Conservation (phyloP, 2,329 filamentous ascomycete genomes). For the Teratosphaeriaceae sp. region DNA sequence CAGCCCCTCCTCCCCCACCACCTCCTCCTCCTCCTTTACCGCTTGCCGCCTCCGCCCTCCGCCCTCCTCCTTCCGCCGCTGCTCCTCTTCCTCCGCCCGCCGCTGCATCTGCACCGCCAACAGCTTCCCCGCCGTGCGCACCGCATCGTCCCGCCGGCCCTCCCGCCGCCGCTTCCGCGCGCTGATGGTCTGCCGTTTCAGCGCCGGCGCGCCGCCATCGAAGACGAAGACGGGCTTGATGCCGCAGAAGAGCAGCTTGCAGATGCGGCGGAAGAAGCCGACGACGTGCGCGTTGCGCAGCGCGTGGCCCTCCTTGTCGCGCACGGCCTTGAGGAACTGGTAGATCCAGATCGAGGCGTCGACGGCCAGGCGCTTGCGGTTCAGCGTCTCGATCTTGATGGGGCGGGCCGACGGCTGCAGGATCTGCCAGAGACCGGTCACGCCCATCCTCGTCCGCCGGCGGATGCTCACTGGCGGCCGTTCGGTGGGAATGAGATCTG, state of each 20-base stretch:
- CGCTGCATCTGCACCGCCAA: slow-evolving; percentile 92
- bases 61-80: slow-evolving; percentile 50
- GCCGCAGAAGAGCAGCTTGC: slow-evolving; percentile 93
- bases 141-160: slow-evolving; percentile 86
- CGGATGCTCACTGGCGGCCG: neutral
- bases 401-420: slow-evolving; percentile 91
- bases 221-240: slow-evolving; percentile 98
- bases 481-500: neutral
- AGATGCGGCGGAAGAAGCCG: slow-evolving; percentile 96
- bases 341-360: slow-evolving; percentile 99
- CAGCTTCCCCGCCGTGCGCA: slow-evolving; percentile 81
- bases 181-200: slow-evolving; percentile 88
- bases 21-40: slow-evolving; percentile 44
- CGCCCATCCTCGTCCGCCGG: slow-evolving; percentile 62
- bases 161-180: slow-evolving; percentile 73
- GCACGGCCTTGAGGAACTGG: slow-evolving; percentile 97
- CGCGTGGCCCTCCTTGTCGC: slow-evolving; percentile 96
- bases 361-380: slow-evolving; percentile 91
- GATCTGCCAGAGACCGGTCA: slow-evolving; percentile 95
- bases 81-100: slow-evolving; percentile 75
- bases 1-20: slow-evolving; percentile 63
- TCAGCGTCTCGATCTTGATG: slow-evolving; percentile 92
- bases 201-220: slow-evolving; percentile 82
- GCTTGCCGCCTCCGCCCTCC: neutral
- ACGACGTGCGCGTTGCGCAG: slow-evolving; percentile 93